Evolutionary conservation across 495 filamentous ascomycete species (phyloP).

Genomic region (Penicillium longicatenatum): DNA sequence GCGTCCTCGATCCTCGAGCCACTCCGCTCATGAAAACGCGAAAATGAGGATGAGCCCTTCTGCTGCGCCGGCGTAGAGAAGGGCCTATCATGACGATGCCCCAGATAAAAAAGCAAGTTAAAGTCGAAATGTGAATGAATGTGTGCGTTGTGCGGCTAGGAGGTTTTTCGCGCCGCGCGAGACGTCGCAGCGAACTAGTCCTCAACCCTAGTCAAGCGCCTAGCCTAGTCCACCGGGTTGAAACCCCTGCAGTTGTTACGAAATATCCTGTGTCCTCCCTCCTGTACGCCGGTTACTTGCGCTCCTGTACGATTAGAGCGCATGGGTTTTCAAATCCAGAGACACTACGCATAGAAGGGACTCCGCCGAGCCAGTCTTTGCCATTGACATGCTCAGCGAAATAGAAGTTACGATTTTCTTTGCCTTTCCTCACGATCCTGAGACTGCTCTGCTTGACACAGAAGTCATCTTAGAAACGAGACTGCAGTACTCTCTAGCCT

Average conservation of each 20-base stretch:
- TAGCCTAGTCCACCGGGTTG: neutral
- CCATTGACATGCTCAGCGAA: neutral
- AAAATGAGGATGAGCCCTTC: constrained; percentile 11
- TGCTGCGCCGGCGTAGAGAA: constrained; percentile 16
- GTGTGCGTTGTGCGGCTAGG: neutral
- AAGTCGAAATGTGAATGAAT: neutral
- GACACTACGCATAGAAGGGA: neutral
- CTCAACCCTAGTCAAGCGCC: neutral
- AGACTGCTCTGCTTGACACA: neutral
- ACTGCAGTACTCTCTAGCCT: neutral
- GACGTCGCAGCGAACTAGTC: neutral
- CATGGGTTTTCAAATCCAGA: neutral
- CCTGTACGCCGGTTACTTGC: neutral
- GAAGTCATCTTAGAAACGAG: constrained; percentile 1
- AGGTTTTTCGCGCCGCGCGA: neutral
- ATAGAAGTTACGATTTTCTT: neutral
- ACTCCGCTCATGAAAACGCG: constrained; percentile 16
- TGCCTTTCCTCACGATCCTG: neutral
- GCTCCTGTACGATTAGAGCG: neutral
- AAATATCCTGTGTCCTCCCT: neutral
- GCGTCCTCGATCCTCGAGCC: constrained; percentile 19
- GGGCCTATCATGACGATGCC: neutral
- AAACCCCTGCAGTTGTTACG: neutral
- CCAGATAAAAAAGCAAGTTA: neutral
- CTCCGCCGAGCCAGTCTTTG: neutral